Percentiles rank a stretch among this genome's conserved stretches.
Conservation (phyloP, 2,329 filamentous ascomycete species). For the Aspergillus floridensis region DNA sequence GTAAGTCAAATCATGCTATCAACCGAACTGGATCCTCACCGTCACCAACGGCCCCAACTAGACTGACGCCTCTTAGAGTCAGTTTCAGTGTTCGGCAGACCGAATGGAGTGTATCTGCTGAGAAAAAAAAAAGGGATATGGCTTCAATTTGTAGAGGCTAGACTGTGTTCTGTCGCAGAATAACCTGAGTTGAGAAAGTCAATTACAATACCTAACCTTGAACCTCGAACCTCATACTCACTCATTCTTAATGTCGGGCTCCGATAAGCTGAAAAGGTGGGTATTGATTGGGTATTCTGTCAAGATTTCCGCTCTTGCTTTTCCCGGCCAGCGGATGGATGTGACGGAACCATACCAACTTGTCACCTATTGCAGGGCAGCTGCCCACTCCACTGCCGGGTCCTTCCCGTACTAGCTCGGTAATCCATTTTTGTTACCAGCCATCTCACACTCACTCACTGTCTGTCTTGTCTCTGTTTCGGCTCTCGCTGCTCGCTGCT, state of each 20-base stretch:
- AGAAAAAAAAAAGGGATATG: neutral
- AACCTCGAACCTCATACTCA: neutral
- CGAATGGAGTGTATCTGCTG: neutral
- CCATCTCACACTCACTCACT: neutral
- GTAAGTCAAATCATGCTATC: neutral
- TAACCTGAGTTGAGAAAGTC: neutral
- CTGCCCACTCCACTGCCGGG: neutral
- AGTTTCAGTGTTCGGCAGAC: neutral
- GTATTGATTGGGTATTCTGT: neutral
- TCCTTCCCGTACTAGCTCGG: neutral
- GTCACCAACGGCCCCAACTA: neutral
- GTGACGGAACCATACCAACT: constrained; percentile 1
- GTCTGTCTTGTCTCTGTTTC: neutral
- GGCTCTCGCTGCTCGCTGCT: neutral
- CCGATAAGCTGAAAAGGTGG: neutral
- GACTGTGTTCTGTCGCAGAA: neutral
- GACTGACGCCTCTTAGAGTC: neutral
- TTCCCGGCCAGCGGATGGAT: neutral
- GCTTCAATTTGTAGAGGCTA: neutral
- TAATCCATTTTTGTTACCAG: neutral
- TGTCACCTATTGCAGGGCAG: neutral
- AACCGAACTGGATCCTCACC: too few relatives aligned
- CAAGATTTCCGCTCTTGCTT: constrained; percentile 1
- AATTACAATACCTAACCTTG: neutral
- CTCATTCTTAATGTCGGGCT: neutral